phyloP scores from a whole-genome alignment of 139 green algal species.

The Tetradesmus obliquus region DNA sequence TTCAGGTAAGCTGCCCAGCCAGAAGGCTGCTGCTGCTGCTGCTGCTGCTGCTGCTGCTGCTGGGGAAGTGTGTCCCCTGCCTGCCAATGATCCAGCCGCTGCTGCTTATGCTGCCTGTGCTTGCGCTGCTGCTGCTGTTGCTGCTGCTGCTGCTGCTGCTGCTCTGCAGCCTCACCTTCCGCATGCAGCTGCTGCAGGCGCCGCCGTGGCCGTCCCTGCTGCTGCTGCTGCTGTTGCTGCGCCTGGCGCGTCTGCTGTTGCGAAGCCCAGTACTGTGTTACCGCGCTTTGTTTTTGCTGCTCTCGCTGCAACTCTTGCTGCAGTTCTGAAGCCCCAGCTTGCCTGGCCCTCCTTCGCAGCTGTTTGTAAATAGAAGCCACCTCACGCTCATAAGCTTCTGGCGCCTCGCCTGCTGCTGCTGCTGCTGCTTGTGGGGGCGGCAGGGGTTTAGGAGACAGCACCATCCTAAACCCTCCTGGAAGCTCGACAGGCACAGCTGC shows the following conservation, averaged over 20 bases:
- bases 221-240: slow-evolving; percentile 21
- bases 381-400: neutral
- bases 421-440: neutral
- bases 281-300: neutral
- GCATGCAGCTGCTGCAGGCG: slow-evolving; percentile 27
- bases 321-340: neutral
- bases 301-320: neutral
- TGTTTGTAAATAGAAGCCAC: neutral
- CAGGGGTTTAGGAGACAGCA: neutral
- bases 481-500: slow-evolving; percentile 6
- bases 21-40: neutral
- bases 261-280: neutral
- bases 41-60: slow-evolving; percentile 13
- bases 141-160: slow-evolving; percentile 1
- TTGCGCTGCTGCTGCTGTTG: neutral
- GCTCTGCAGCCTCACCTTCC: slow-evolving; percentile 12
- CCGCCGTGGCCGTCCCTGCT: neutral
- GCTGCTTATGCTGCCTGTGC: neutral
- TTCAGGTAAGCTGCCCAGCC: neutral
- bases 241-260: neutral
- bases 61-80: neutral
- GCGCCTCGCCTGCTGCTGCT: neutral
- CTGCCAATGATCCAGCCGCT: neutral
- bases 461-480: neutral
- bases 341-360: neutral